A percentile compares a stretch with the other conserved stretches of the same genome.
phyloP scores from a whole-genome alignment of 257 asterid species.

The Solanum piurae region DNA sequence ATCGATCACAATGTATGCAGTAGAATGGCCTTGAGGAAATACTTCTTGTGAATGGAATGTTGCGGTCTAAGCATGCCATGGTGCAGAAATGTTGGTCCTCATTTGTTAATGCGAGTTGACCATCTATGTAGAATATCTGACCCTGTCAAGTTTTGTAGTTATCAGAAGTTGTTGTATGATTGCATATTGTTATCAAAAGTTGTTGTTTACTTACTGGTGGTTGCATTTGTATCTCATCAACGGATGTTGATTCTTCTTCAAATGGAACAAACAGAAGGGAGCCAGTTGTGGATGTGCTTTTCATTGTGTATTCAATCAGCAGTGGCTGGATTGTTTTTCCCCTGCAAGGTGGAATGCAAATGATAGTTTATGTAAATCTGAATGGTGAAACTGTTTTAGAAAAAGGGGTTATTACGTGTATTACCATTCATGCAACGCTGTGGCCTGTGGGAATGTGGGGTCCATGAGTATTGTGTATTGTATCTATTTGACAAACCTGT shows the following conservation, averaged over 20 bases:
- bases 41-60: neutral
- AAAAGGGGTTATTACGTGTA: too few species aligned
- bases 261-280: neutral
- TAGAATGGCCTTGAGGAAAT: neutral
- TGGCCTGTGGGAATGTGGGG: neutral
- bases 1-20: neutral
- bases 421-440: too few species aligned
- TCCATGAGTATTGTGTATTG: too few species aligned
- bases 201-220: neutral
- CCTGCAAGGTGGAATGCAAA: too few species aligned
- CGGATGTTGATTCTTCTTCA: neutral
- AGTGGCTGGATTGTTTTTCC: rapidly evolving
- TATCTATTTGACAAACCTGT: too few species aligned
- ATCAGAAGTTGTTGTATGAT: too few species aligned
- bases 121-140: neutral
- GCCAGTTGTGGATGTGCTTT: neutral
- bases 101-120: neutral
- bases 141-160: neutral
- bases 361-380: too few species aligned
- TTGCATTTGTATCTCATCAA: neutral
- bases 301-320: neutral
- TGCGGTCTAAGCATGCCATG: neutral
- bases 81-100: neutral
- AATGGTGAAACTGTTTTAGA: too few species aligned
- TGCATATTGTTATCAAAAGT: neutral